These are phyloP conservation scores for Datura wrightii DNA, from an alignment of 257 asterid genomes.

Conservation along the genomic window DNA sequence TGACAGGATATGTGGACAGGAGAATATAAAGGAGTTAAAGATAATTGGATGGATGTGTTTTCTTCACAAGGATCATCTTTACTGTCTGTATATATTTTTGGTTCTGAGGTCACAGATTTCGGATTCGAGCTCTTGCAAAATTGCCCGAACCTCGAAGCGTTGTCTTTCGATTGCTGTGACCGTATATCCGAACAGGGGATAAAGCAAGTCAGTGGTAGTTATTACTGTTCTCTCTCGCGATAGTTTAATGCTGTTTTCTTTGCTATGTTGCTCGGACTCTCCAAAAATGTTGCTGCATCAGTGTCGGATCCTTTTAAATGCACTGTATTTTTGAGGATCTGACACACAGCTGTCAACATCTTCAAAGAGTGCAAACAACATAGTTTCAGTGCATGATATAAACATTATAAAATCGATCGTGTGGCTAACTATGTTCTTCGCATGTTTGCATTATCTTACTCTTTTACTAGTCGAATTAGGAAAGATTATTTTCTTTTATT, in stretches of 20 bases:
- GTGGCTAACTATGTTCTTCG: background rate
- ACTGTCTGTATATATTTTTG: conserved; percentile 76
- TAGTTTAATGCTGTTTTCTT: background rate
- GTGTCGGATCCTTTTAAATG: background rate
- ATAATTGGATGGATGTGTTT: conserved; percentile 81
- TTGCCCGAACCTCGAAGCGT: conserved; percentile 67
- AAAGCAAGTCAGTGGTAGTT: conserved; percentile 65
- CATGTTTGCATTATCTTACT: background rate
- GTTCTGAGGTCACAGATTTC: conserved; percentile 76
- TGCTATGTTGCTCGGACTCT: background rate
- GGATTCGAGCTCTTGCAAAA: conserved; percentile 65
- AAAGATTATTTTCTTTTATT: background rate
- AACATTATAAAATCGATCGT: background rate
- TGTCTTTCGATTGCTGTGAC: conserved; percentile 76
- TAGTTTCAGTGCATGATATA: no score
- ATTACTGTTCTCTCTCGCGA: background rate
- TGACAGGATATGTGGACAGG: conserved; percentile 84
- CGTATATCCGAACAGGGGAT: conserved; percentile 74
- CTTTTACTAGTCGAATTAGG: background rate
- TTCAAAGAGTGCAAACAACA: no score
- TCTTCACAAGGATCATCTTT: conserved; percentile 87
- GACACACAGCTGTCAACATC: no score
- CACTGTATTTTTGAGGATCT: background rate
- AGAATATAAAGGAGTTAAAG: conserved; percentile 71
- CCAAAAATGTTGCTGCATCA: background rate